Percentiles rank a stretch among this genome's conserved stretches.
These are phyloP conservation scores for Metschnikowia similis DNA, from an alignment of 805 yeast genomes.

Conservation along the genomic window DNA sequence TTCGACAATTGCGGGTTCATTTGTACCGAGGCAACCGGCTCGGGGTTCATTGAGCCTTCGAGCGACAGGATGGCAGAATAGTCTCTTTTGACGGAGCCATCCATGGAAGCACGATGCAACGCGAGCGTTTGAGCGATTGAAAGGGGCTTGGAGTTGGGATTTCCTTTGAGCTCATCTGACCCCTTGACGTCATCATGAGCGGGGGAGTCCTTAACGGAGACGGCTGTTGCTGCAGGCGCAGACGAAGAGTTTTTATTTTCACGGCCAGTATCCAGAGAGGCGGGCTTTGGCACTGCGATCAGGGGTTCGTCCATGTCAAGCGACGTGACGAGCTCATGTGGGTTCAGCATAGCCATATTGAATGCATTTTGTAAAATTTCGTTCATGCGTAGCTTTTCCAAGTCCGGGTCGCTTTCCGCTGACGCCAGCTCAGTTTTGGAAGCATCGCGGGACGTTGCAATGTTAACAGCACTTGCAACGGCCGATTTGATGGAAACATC, in stretches of 20 bases:
- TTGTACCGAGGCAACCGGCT: constrained; percentile 3
- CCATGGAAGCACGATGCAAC: constrained; percentile 45
- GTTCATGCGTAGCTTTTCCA: constrained; percentile 56
- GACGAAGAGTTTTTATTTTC: constrained; percentile 6
- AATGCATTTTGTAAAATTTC: constrained; percentile 75
- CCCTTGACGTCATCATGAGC: neutral
- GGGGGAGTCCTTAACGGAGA: constrained; percentile 7
- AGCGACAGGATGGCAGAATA: constrained; percentile 26
- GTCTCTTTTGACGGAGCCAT: constrained; percentile 23
- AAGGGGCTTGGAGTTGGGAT: constrained; percentile 24
- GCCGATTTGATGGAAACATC: constrained; percentile 12
- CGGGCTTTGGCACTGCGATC: neutral
- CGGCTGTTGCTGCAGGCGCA: constrained; percentile 15
- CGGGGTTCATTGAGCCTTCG: constrained; percentile 19
- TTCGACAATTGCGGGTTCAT: constrained; percentile 30
- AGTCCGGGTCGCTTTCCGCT: constrained; percentile 35
- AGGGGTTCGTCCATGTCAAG: constrained; percentile 27
- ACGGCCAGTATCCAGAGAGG: constrained; percentile 1
- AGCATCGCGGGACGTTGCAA: constrained; percentile 2
- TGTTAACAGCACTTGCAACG: constrained; percentile 11
- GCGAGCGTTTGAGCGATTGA: constrained; percentile 63
- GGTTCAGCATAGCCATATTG: constrained; percentile 69
- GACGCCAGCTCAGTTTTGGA: neutral
- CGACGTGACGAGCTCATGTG: constrained; percentile 40
- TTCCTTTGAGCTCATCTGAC: constrained; percentile 1